Evolutionary conservation across 2,329 filamentous ascomycete species (phyloP).

Genomic region (Pseudogymnoascus sp.): DNA sequence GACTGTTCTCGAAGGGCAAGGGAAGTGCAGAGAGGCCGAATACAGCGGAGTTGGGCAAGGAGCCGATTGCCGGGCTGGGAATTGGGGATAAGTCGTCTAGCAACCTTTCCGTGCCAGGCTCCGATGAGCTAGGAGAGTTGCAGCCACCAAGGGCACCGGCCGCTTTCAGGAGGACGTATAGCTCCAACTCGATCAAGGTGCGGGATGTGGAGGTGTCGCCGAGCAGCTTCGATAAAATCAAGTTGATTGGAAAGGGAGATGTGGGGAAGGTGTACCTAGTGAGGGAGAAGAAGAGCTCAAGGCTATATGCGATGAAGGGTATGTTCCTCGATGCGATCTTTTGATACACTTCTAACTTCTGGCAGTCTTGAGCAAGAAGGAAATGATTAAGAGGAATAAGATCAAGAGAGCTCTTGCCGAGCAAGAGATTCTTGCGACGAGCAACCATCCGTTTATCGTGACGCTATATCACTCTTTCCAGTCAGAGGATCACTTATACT

Average conservation of each 20-base stretch:
- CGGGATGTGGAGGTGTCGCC: conserved; percentile 94
- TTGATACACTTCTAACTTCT: conserved; percentile 31
- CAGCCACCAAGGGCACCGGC: conserved; percentile 60
- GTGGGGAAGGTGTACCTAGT: conserved; percentile 98
- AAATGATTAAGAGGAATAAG: conserved; percentile 99
- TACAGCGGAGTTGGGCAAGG: conserved; percentile 80
- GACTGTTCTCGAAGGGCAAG: conserved; percentile 64
- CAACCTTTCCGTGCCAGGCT: conserved; percentile 34
- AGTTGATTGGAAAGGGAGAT: conserved; percentile 96
- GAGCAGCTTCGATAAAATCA: conserved; percentile 97
- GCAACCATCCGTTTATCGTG: conserved; percentile 98
- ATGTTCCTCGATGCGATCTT: conserved; percentile 25
- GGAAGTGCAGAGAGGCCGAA: conserved; percentile 61
- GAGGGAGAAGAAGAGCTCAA: conserved; percentile 91
- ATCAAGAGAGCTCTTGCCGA: conserved; percentile 97
- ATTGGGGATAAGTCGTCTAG: conserved; percentile 36
- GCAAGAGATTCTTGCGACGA: conserved; percentile 95
- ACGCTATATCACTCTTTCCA: conserved; percentile 99
- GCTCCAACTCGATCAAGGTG: conserved; percentile 98
- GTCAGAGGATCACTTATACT: conserved; percentile 93
- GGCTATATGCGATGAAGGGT: conserved; percentile 99
- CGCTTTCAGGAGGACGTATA: conserved; percentile 90
- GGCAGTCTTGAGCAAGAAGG: conserved; percentile 93
- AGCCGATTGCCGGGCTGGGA: conserved; percentile 57
- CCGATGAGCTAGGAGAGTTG: conserved; percentile 53